Percentiles rank a stretch among this genome's conserved stretches.
Conservation (phyloP, 257 asterid species). For the Fraxinus anomala region DNA sequence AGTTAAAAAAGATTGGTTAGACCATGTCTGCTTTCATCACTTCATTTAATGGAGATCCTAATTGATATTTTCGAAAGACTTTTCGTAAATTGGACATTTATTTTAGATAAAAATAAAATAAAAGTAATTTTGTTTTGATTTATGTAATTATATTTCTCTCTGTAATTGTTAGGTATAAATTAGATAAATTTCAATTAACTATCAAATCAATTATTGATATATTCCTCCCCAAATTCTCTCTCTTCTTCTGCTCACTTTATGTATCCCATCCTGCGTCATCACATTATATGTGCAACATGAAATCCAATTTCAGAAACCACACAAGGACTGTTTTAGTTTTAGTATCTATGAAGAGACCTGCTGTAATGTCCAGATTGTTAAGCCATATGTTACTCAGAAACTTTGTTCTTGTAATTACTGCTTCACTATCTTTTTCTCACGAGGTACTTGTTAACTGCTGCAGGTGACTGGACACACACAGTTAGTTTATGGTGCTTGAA, state of each 20-base stretch:
- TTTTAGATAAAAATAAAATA: background rate
- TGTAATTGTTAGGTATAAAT: background rate
- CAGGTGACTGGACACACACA: constrained; percentile 59
- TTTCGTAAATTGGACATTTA: background rate
- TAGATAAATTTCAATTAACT: background rate
- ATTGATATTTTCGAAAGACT: background rate
- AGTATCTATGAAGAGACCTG: constrained; percentile 7
- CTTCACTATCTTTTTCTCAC: constrained; percentile 27
- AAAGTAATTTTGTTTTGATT: background rate
- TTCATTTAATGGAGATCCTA: background rate
- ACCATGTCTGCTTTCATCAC: background rate
- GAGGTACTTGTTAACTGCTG: constrained; percentile 29
- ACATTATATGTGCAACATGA: background rate
- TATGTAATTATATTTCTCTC: background rate
- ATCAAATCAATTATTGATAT: background rate
- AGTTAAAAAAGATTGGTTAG: background rate
- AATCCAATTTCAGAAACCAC: constrained; percentile 18
- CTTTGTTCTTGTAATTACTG: constrained; percentile 18
- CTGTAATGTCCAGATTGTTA: background rate
- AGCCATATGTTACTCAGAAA: constrained; percentile 9
- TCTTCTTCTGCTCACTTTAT: background rate
- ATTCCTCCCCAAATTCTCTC: background rate
- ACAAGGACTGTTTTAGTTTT: constrained; percentile 6
- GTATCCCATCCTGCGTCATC: background rate
- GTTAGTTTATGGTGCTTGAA: constrained; percentile 93